Base-by-base conservation (phyloP, 2,329 filamentous ascomycete genomes). In the Fusarium caatingaense region DNA sequence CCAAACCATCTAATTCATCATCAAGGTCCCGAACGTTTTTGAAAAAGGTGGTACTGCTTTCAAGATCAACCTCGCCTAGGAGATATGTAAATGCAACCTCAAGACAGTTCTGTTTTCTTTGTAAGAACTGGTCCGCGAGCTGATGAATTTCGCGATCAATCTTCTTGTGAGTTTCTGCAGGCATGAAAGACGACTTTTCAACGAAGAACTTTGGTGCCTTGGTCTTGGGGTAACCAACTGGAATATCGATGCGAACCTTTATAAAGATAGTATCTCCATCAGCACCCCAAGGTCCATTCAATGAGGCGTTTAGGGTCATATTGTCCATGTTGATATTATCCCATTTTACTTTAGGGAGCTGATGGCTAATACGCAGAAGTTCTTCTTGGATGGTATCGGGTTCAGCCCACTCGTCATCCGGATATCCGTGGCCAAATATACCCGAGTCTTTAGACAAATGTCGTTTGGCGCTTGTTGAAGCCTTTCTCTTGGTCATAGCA, bases 301-400 rank as follows among this genome's bases (percentile, higher is more conserved):
- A 81, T 0, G 88, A 90, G n/a, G 87, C 88, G 44, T 84, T 84
- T 18, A 90, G 77, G 0, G 82, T 85, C 56, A 89, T 80, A 41
- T 83, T 84, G 66, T 90, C 88, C 86, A 89, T 88, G 72, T 91
- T 85, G 44, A 91, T 86, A 60, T 88, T 84, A 30, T 91, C 88
- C 84, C 88, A 91, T 55, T 84, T 86, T 40, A 91, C 87, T 68
- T 90, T 90, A 15, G 88, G 87, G 44, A 91, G 83, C 72, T 89
- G 86, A 15, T 82, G 84, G 74, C 85, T 88, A 69, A 91, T 85
- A 25, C 88, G 87, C 34, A 91, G 79, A 28, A 91, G 86, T 76
- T 91, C 89, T 48, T 91, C 89, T 60, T 90, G 88, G 27, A 91
- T 83, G 4, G 86, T 86, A 69, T 91, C 89, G 2, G 87, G 85